Base-by-base conservation (phyloP, 371 early-diverging fungal genomes). In the Zopfochytrium polystomum region DNA sequence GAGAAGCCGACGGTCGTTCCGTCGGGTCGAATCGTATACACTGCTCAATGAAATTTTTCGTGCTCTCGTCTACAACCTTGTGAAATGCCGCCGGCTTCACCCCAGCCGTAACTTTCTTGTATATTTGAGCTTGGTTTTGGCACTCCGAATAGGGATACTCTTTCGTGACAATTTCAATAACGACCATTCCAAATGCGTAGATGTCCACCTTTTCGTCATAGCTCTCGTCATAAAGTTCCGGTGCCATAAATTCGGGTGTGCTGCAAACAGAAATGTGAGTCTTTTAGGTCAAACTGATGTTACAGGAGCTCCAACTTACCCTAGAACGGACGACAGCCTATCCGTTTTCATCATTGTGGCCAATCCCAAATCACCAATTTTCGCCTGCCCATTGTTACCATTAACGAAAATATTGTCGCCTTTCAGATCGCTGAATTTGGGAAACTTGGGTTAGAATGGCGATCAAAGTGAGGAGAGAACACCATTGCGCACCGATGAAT, bases 151-250 rank as follows among this genome's bases (percentile, higher is more conserved):
- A 93, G 18, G 94, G 93, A 71, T 90, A 90, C 70, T 87, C 89
- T 32, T 87, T 87, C 13, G 92, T 91, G 20, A 83, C 89, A 89
- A 92, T 90, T 69, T 93, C 92, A 25, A 92, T 71, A 15, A 91
- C 70, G 66, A 88, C 87, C 92, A 94, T 92, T 61, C 95, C 95
- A 77, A 94, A 94, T n/a, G 95, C 93, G 74, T 94, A 94, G 30
- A 92, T 87, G 60, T 91, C 91, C 11, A 91, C 90, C 65, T 88
- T 89, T 72, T 91, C 91, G 71, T 79, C 86, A 72, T 94, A 92
- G 1, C 84, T 80, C 64, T 91, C 93, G 55, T 89, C 87, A 62
- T 94, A 94, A 82, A 92, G 87, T 67, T 92, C 80, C 42, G 80
- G 79, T 61, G 73, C 73, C 71, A 77, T 71, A 52, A 77, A 83